phyloP scores from a whole-genome alignment of 805 yeast species.

The Pichia cephalocereana region DNA sequence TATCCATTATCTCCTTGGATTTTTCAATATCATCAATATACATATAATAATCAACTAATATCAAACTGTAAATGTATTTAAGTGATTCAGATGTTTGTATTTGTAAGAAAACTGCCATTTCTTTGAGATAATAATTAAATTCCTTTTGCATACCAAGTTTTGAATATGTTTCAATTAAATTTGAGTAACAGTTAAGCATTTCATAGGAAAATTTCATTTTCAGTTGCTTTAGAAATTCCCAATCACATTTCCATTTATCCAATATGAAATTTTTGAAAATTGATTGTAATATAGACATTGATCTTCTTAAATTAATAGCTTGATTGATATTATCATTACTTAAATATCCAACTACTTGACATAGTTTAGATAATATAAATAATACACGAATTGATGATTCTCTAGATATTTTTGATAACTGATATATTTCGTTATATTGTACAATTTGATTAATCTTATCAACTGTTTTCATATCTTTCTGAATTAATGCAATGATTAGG shows the following conservation, averaged over 20 bases:
- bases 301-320: conserved; percentile 34
- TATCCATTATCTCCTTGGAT: conserved; percentile 7
- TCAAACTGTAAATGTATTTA: conserved; percentile 13
- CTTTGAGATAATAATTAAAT: conserved; percentile 43
- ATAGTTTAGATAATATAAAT: conserved; percentile 28
- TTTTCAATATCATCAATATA: conserved; percentile 7
- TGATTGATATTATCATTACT: conserved; percentile 12
- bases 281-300: conserved; percentile 45
- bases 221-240: not conserved
- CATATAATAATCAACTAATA: conserved; percentile 18
- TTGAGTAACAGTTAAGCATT: conserved; percentile 31
- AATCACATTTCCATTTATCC: not conserved
- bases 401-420: not conserved
- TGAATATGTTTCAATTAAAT: conserved; percentile 31
- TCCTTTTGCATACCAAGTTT: conserved; percentile 53
- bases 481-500: not conserved
- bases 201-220: conserved; percentile 30
- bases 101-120: conserved; percentile 33
- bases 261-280: conserved; percentile 34
- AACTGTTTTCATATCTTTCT: not conserved
- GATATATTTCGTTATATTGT: not conserved
- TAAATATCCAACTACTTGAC: conserved; percentile 21
- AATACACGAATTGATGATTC: conserved; percentile 11
- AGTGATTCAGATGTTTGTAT: conserved; percentile 21
- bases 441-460: not conserved